These are phyloP conservation scores for Trichophyton mentagrophytes DNA, from an alignment of 2,329 filamentous ascomycete species.

Conservation along the genomic window DNA sequence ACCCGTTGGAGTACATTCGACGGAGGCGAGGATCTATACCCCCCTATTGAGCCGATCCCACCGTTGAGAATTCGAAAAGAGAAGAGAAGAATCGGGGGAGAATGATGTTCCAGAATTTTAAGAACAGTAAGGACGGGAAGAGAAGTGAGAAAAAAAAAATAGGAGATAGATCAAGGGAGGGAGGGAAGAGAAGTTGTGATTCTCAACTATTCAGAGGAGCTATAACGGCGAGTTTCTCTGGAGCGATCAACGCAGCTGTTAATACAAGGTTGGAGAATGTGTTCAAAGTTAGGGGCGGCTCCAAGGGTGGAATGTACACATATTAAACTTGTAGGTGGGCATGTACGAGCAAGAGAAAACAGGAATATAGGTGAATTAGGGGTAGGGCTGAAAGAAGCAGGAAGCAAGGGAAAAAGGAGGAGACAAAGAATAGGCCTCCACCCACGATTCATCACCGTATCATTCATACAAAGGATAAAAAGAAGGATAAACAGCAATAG, in stretches of 20 bases:
- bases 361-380: background rate
- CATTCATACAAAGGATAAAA: background rate
- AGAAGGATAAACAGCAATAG: background rate
- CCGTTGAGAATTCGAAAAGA: conserved; percentile 3
- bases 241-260: conserved; percentile 9
- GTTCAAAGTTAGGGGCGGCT: background rate
- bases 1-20: background rate
- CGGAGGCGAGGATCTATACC: background rate
- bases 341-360: background rate
- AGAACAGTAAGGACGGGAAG: too few relatives aligned
- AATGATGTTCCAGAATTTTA: background rate
- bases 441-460: background rate
- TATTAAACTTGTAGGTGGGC: background rate
- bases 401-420: background rate
- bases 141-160: background rate
- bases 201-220: background rate
- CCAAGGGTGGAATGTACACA: conserved; percentile 7
- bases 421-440: background rate
- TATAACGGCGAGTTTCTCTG: conserved; percentile 1
- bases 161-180: background rate
- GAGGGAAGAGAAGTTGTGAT: background rate
- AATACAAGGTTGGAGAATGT: conserved; percentile 5
- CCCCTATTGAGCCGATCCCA: background rate
- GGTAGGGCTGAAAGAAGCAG: background rate
- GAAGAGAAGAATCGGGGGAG: background rate